Evolutionary conservation across 1,284 basidiomycete genomes (phyloP).

Genomic region (Malassezia brasiliensis): DNA sequence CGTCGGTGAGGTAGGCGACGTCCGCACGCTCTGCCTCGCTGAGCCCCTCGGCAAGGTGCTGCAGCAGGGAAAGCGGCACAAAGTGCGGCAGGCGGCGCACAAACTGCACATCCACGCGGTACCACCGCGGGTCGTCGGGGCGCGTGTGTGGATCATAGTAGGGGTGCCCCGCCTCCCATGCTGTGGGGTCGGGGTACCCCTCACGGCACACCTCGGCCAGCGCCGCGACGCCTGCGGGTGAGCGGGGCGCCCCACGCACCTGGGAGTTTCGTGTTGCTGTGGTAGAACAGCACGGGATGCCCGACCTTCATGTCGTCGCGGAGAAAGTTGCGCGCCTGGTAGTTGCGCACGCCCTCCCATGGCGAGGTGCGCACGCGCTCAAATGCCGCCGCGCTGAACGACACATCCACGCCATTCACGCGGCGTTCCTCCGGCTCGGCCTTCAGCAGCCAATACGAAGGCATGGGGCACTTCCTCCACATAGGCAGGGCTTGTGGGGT

Average conservation of each 20-base stretch:
- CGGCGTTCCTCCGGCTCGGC: constrained; percentile 39
- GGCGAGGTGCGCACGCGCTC: constrained; percentile 54
- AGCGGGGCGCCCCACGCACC: constrained; percentile 50
- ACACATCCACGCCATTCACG: constrained; percentile 36
- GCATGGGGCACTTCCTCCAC: background rate
- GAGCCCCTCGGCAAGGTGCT: constrained; percentile 61
- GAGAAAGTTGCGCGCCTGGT: constrained; percentile 85
- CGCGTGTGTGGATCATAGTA: constrained; percentile 84
- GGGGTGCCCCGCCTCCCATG: constrained; percentile 56
- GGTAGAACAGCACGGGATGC: constrained; percentile 73
- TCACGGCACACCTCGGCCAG: constrained; percentile 60
- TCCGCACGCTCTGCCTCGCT: constrained; percentile 57
- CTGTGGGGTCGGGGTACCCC: constrained; percentile 11
- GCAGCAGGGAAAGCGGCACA: constrained; percentile 68
- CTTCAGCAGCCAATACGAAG: constrained; percentile 40
- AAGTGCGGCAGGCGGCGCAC: constrained; percentile 61
- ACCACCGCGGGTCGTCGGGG: constrained; percentile 72
- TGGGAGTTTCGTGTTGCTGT: constrained; percentile 82
- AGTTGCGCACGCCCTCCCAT: constrained; percentile 87
- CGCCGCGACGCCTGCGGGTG: constrained; percentile 62
- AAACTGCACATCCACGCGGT: constrained; percentile 68
- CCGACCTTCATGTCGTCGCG: constrained; percentile 67
- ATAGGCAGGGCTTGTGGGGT: background rate
- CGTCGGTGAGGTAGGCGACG: constrained; percentile 39
- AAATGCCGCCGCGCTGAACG: constrained; percentile 37